Evolutionary conservation across 148 eudicot genomes (phyloP).

Genomic region (Rhododendron mucronatum): DNA sequence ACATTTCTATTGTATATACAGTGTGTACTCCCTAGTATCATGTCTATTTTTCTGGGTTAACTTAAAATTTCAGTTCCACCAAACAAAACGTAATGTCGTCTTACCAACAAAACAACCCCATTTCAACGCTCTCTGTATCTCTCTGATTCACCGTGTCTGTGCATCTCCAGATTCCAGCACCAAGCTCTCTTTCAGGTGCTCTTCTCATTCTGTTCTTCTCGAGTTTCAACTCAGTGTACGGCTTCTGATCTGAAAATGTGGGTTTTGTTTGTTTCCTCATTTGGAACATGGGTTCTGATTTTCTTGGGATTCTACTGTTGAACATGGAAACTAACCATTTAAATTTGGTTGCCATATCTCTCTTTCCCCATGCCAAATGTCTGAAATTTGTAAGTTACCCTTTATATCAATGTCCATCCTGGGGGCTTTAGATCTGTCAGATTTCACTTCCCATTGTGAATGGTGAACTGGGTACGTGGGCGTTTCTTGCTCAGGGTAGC

Average conservation of each 20-base stretch:
- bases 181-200: slow-evolving; percentile 25
- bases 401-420: slow-evolving; percentile 1
- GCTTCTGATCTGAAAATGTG: slow-evolving; percentile 34
- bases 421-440: slow-evolving; percentile 4
- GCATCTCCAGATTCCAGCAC: slow-evolving; percentile 33
- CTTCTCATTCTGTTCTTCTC: background rate
- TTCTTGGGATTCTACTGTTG: background rate
- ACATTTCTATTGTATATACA: slow-evolving; percentile 13
- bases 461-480: slow-evolving; percentile 3
- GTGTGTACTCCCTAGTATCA: slow-evolving; percentile 2
- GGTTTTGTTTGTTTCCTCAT: slow-evolving; percentile 21
- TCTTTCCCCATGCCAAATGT: background rate
- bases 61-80: background rate
- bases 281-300: slow-evolving; percentile 22
- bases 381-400: background rate
- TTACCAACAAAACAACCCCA: slow-evolving; percentile 8
- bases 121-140: background rate
- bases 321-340: slow-evolving; percentile 11
- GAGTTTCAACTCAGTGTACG: slow-evolving; percentile 10
- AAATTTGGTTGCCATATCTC: background rate
- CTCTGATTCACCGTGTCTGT: slow-evolving; percentile 24
- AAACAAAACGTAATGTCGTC: background rate
- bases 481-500: background rate
- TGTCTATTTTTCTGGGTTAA: slow-evolving; percentile 1
- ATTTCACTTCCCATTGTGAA: background rate